These are phyloP conservation scores for Phialophora verrucosa DNA, from an alignment of 2,329 filamentous ascomycete species.

Conservation along the genomic window DNA sequence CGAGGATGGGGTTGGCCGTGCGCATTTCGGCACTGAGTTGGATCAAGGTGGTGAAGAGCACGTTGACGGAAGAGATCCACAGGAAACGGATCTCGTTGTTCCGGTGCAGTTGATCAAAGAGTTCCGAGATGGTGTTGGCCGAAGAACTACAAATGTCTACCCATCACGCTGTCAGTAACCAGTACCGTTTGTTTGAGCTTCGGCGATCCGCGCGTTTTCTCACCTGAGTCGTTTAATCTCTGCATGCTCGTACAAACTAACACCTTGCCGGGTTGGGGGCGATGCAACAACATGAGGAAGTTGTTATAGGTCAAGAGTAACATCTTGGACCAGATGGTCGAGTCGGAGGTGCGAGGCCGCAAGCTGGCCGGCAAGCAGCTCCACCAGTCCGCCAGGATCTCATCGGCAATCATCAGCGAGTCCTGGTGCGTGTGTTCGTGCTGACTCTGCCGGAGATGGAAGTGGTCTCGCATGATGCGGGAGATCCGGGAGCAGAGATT, in stretches of 20 bases:
- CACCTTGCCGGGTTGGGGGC: background rate
- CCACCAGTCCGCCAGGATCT: background rate
- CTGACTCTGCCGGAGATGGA: background rate
- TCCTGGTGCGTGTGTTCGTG: background rate
- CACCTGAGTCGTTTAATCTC: no score
- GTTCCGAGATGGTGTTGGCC: no score
- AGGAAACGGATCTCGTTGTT: no score
- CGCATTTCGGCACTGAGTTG: slow-evolving; percentile 9
- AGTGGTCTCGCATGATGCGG: background rate
- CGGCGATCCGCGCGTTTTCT: no score
- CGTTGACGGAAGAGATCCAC: slow-evolving; percentile 5
- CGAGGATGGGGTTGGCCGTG: slow-evolving; percentile 10
- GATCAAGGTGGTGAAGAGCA: slow-evolving; percentile 8
- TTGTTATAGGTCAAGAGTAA: background rate
- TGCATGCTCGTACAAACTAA: no score
- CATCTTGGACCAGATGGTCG: background rate
- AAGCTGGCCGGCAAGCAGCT: background rate
- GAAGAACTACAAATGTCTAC: no score
- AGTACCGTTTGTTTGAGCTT: no score
- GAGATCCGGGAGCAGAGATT: background rate
- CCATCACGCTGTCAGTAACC: no score
- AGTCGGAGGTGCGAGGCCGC: background rate
- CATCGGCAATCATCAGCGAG: background rate
- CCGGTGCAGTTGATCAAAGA: no score
- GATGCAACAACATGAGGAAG: background rate